phyloP scores from a whole-genome alignment of 352 stramenopile genomes.

The Phytopythium vexans region DNA sequence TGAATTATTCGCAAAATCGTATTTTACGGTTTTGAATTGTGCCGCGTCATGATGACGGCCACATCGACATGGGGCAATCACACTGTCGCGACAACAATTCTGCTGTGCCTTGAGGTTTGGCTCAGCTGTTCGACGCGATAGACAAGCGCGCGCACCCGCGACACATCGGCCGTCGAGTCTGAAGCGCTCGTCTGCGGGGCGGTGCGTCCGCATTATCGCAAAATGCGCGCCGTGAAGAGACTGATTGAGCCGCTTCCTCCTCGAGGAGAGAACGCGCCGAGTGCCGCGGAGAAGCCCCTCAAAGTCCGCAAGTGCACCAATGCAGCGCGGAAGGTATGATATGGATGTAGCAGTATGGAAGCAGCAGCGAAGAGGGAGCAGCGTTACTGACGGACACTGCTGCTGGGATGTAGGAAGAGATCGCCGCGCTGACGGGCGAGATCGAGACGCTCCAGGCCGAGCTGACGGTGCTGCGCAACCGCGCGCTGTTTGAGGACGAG shows the following conservation, averaged over 20 bases:
- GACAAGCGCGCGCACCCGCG: background rate
- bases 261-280: background rate
- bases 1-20: too few species aligned
- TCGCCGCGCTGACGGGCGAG: constrained; percentile 7
- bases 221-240: background rate
- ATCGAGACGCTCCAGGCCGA: constrained; percentile 11
- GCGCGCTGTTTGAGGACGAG: constrained; percentile 9
- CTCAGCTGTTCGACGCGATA: background rate
- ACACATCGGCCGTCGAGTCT: background rate
- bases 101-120: too few species aligned
- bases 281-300: background rate
- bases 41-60: too few species aligned
- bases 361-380: too few species aligned
- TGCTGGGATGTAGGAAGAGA: constrained; percentile 6
- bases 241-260: background rate
- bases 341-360: too few species aligned
- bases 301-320: constrained; percentile 7
- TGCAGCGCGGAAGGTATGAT: constrained; percentile 1
- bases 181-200: too few species aligned
- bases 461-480: constrained; percentile 5
- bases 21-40: too few species aligned
- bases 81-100: too few species aligned
- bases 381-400: background rate
- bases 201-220: too few species aligned
- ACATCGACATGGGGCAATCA: too few species aligned